Conservation (phyloP, 2,329 filamentous ascomycete genomes). For the Microcera coccophila region DNA sequence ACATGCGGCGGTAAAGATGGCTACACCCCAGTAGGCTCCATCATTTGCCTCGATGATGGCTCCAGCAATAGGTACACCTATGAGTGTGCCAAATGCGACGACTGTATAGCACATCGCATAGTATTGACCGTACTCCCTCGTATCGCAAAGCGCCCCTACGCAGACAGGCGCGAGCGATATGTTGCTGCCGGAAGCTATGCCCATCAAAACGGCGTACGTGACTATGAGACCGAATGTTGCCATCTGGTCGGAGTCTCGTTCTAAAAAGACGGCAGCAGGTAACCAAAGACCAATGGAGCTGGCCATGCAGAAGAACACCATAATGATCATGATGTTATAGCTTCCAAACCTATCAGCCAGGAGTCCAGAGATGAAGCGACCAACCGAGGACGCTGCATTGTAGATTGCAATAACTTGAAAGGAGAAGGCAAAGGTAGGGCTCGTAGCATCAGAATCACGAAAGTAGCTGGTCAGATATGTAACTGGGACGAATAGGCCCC, state of each 20-base stretch:
- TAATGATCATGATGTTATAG: conserved; percentile 37
- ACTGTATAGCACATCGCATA: conserved; percentile 38
- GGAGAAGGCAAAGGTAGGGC: neutral
- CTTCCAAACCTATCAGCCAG: conserved; percentile 24
- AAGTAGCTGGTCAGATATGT: too few species aligned
- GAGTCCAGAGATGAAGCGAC: conserved; percentile 20
- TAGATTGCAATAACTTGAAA: neutral
- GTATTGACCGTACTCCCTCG: conserved; percentile 28
- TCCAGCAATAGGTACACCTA: conserved; percentile 56
- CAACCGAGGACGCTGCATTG: too few species aligned
- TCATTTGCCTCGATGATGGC: conserved; percentile 34
- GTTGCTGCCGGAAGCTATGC: conserved; percentile 33
- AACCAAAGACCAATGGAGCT: conserved; percentile 26
- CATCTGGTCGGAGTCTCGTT: too few species aligned
- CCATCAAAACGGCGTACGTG: conserved; percentile 16
- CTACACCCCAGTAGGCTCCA: conserved; percentile 30
- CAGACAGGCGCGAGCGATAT: conserved; percentile 20
- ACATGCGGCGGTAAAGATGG: conserved; percentile 31
- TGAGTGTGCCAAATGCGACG: conserved; percentile 53
- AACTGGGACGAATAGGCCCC: conserved; percentile 27
- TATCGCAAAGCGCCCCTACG: conserved; percentile 9
- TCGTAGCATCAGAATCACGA: conserved; percentile 29
- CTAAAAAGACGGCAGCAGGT: conserved; percentile 29
- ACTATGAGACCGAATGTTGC: too few species aligned
- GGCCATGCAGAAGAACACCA: conserved; percentile 40